phyloP scores from a whole-genome alignment of 2,329 filamentous ascomycete species.

The Falciphora oryzae region DNA sequence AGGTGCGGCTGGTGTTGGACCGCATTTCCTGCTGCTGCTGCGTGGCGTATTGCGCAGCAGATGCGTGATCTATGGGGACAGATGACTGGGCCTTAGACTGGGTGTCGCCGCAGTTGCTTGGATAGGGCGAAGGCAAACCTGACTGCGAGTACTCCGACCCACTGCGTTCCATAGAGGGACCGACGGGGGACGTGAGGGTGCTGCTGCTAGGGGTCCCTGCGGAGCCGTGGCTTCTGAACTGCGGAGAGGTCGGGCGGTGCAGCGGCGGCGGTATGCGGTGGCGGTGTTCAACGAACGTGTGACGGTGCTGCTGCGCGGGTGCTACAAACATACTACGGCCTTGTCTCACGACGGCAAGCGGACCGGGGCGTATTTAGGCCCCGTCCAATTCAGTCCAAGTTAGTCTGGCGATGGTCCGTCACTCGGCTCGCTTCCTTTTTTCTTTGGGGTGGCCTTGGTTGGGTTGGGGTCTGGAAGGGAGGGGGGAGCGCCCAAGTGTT shows the following conservation, averaged over 20 bases:
- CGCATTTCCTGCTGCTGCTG: slow-evolving; percentile 66
- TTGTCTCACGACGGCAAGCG: slow-evolving; percentile 5
- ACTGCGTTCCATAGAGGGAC: slow-evolving; percentile 51
- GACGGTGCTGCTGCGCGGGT: slow-evolving; percentile 14
- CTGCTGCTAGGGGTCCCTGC: slow-evolving; percentile 14
- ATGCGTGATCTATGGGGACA: slow-evolving; percentile 74
- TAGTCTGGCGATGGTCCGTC: slow-evolving; percentile 8
- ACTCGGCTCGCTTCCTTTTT: slow-evolving; percentile 2
- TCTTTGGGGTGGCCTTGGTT: not conserved
- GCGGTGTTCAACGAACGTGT: slow-evolving; percentile 16
- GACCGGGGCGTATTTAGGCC: slow-evolving; percentile 5
- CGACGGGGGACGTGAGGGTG: slow-evolving; percentile 14
- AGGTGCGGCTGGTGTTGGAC: slow-evolving; percentile 44
- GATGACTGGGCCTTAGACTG: slow-evolving; percentile 72
- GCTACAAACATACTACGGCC: slow-evolving; percentile 18
- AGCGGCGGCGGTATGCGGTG: slow-evolving; percentile 13
- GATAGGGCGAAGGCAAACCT: slow-evolving; percentile 76
- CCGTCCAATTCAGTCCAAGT: slow-evolving; percentile 5
- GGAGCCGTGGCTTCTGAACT: slow-evolving; percentile 13
- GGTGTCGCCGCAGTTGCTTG: slow-evolving; percentile 58
- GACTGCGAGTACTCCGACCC: slow-evolving; percentile 76
- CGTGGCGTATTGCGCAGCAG: slow-evolving; percentile 84
- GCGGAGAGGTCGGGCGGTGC: slow-evolving; percentile 13
- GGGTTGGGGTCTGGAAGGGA: slow-evolving; percentile 2
- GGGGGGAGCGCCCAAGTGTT: slow-evolving; percentile 5